Evolutionary conservation across 441 rosid species (phyloP), one percentile per base, ranked within the genome.

Genomic region (Macaranga tanarius): DNA sequence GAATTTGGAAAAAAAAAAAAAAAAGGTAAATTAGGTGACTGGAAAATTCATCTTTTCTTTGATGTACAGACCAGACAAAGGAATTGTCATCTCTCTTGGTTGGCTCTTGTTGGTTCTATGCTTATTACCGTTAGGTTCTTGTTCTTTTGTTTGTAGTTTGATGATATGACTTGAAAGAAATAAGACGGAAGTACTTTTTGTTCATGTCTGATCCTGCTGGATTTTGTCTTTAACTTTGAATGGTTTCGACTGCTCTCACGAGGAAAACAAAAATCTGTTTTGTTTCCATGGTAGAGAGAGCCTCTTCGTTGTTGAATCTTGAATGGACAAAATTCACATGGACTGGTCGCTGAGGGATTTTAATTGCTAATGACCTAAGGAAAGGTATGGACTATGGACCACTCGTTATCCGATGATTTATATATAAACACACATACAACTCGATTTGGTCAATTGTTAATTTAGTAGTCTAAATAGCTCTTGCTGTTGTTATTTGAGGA

Each of bases 1-100:
- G 62, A 69, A 17, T 52, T 8, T 19, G 57, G 19, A 52, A 20
- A 48, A 11, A 11, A 48, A 55, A 62, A 62, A 67, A 71, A 28
- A 51, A 75, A 69, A 69, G 67, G 73, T 75, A 76, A 81, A 26
- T 74, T 79, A 86, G 89, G 75, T 54, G 57, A 68, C 67, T 75
- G 76, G 78, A 42, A 63, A 28, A 61, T 61, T 67, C 69, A 72
- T 73, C 70, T 74, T 69, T 75, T 75, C 38, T 60, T 78, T 76
- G 16, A 71, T 86, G 89, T 86, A 84, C 86, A 84, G 84, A 76
- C 76, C 69, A 69, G 74, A 55, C 15, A 60, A 76, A 70, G 52
- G 71, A 67, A 68, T 34, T 44, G 64, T 23, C 62, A 54, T 71
- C 75, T 3, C 19, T 52, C 28, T 10, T 44, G 17, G 58, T 64